These are phyloP conservation scores for Aquilaria agallochum DNA, from an alignment of 441 rosid genomes.

Conservation along the genomic window DNA sequence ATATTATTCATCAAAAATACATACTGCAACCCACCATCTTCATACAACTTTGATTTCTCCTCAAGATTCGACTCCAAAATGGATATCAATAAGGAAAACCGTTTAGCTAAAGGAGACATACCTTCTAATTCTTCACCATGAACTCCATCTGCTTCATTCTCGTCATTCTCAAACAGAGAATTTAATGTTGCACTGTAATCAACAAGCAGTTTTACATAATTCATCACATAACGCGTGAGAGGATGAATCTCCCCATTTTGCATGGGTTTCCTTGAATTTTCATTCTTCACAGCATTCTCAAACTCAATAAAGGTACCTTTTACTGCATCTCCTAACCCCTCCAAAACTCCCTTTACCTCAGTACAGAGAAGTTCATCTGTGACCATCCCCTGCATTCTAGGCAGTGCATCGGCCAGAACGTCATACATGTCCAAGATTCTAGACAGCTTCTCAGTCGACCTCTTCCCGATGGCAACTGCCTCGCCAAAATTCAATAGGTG, in stretches of 20 bases:
- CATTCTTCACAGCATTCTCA: slow-evolving; percentile 77
- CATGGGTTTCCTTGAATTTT: slow-evolving; percentile 82
- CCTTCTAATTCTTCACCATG: slow-evolving; percentile 32
- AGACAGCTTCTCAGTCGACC: slow-evolving; percentile 89
- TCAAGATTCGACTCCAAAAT: slow-evolving; percentile 71
- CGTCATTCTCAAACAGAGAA: slow-evolving; percentile 51
- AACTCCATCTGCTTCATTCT: slow-evolving; percentile 32
- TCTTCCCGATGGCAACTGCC: slow-evolving; percentile 75
- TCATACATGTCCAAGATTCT: slow-evolving; percentile 95
- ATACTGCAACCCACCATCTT: slow-evolving; percentile 64
- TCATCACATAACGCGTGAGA: slow-evolving; percentile 90
- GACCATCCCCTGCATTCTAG: slow-evolving; percentile 50
- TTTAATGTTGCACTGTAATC: slow-evolving; percentile 72
- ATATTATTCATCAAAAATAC: slow-evolving; percentile 91
- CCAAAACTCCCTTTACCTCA: slow-evolving; percentile 71
- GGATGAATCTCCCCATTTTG: slow-evolving; percentile 94
- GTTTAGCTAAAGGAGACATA: slow-evolving; percentile 50
- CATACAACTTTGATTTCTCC: slow-evolving; percentile 83
- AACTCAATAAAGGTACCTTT: slow-evolving; percentile 91
- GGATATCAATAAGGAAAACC: slow-evolving; percentile 56
- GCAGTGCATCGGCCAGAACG: slow-evolving; percentile 53
- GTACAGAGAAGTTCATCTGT: slow-evolving; percentile 45
- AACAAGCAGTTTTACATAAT: slow-evolving; percentile 81
- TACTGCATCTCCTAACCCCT: slow-evolving; percentile 66
- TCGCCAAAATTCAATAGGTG: slow-evolving; percentile 90